Evolutionary conservation across 305 asterid species (phyloP), one percentile per base, ranked within the genome.

Genomic region (Fraxinus albicans): DNA sequence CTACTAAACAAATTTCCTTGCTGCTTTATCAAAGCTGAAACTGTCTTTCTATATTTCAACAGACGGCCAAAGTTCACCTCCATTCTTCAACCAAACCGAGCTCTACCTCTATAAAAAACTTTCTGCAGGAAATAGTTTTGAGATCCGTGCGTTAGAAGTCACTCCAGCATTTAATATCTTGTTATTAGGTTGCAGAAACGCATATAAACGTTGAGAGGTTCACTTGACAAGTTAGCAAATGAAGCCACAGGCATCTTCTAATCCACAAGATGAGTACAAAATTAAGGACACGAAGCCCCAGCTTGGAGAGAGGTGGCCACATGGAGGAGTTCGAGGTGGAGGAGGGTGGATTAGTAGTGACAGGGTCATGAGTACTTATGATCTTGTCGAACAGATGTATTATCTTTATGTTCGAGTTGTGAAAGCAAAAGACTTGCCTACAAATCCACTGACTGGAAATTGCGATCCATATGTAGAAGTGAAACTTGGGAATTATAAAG

Each of bases 401-500:
- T 88, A 88, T 74, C 91, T 88, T 0, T 91, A 90, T 76, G 93
- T 91, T 72, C 93, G 93, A 12, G 93, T 91, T 0, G 92, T 81
- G 6, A 91, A 87, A 34, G 94, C 93, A 0, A 85, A 87, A 77
- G 88, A 90, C 72, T 88, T 91, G 17, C 89, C 93, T 3, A 58
- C 87, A 2, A 87, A 88, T 21, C 85, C 89, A 0, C 82, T 89
- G 7, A 86, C 90, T 1, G 90, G 89, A 27, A 88, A 74, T 70
- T 88, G 92, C 42, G 91, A 88, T 50, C 94, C 93, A 6, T 90
- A 90, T 79, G 93, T 88, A 1, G 89, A 85, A 55, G 94, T 90
- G 47, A 91, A 88, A 84, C 94, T 91, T 1, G 94, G 94, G 19
- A 91, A 91, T 86, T 91, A 90, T 84, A 91, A 89, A 77, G 93